Evolutionary conservation across 805 yeast genomes (phyloP).

Genomic region (Diddensiella transvaalensis): DNA sequence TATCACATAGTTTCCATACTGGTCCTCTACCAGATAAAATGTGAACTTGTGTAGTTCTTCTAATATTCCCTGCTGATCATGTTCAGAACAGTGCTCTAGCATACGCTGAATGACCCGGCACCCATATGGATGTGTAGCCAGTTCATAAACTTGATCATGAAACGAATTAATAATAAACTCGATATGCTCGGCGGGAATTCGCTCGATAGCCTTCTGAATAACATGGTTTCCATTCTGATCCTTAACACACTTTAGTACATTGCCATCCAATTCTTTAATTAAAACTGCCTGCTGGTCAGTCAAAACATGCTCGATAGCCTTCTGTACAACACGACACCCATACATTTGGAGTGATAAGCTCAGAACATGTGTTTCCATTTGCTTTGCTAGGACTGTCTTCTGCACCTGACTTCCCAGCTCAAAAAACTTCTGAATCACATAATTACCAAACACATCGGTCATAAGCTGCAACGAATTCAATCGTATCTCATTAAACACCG

Average conservation of each 20-base stretch:
- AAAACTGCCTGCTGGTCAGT: constrained; percentile 62
- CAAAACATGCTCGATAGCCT: constrained; percentile 74
- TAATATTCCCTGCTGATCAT: constrained; percentile 65
- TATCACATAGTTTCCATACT: constrained; percentile 95
- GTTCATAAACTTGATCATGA: constrained; percentile 60
- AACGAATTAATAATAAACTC: constrained; percentile 72
- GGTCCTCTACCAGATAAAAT: constrained; percentile 82
- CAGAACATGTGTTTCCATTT: constrained; percentile 72
- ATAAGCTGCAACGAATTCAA: constrained; percentile 71
- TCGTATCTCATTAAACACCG: constrained; percentile 78
- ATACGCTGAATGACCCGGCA: constrained; percentile 94
- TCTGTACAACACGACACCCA: constrained; percentile 95
- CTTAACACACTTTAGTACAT: constrained; percentile 67
- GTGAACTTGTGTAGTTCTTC: constrained; percentile 69
- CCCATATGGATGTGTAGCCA: constrained; percentile 95
- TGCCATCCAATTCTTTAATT: constrained; percentile 63
- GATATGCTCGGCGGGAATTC: constrained; percentile 66
- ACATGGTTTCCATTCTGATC: constrained; percentile 99
- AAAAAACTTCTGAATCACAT: constrained; percentile 91
- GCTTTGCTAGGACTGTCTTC: constrained; percentile 59
- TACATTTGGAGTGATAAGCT: constrained; percentile 88
- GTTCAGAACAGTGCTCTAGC: constrained; percentile 67
- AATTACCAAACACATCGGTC: constrained; percentile 97
- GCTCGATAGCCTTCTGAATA: constrained; percentile 89
- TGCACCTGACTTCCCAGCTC: constrained; percentile 76